These are phyloP conservation scores for Tylopilus subfusipes DNA, from an alignment of 768 basidiomycete genomes.

Conservation along the genomic window DNA sequence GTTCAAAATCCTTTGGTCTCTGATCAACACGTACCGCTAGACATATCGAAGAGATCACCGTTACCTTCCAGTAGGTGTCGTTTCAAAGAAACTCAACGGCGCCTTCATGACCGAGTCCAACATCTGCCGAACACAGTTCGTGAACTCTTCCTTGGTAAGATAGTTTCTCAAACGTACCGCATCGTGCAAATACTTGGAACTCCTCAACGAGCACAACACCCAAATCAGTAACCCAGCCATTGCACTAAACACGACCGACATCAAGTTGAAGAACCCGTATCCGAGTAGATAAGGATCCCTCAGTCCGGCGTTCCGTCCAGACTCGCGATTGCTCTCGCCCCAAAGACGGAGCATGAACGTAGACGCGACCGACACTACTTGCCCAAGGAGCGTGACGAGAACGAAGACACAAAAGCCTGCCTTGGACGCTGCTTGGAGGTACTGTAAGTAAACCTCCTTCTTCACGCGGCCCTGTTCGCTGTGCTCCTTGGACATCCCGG, in stretches of 20 bases:
- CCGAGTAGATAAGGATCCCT: constrained; percentile 51
- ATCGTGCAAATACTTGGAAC: constrained; percentile 75
- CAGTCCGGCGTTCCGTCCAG: constrained; percentile 57
- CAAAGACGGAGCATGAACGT: constrained; percentile 73
- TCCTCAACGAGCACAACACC: constrained; percentile 73
- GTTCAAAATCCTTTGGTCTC: constrained; percentile 65
- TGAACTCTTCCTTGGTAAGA: neutral
- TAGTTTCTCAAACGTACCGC: constrained; percentile 40
- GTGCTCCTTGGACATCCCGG: constrained; percentile 64
- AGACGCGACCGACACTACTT: constrained; percentile 56
- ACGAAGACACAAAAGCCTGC: constrained; percentile 68
- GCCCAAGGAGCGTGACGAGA: constrained; percentile 49
- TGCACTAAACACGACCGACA: constrained; percentile 51
- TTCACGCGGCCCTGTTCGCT: constrained; percentile 82
- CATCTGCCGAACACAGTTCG: constrained; percentile 51
- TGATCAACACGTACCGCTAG: neutral
- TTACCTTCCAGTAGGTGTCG: constrained; percentile 80
- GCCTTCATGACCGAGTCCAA: constrained; percentile 75
- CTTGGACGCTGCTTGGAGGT: constrained; percentile 76
- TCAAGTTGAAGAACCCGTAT: constrained; percentile 67
- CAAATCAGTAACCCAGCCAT: constrained; percentile 64
- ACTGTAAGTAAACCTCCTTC: constrained; percentile 66
- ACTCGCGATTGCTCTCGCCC: constrained; percentile 72
- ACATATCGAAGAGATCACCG: constrained; percentile 6
- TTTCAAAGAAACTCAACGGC: constrained; percentile 86